phyloP scores from a whole-genome alignment of 2,329 filamentous ascomycete genomes.

The Cryphonectria naterciae region DNA sequence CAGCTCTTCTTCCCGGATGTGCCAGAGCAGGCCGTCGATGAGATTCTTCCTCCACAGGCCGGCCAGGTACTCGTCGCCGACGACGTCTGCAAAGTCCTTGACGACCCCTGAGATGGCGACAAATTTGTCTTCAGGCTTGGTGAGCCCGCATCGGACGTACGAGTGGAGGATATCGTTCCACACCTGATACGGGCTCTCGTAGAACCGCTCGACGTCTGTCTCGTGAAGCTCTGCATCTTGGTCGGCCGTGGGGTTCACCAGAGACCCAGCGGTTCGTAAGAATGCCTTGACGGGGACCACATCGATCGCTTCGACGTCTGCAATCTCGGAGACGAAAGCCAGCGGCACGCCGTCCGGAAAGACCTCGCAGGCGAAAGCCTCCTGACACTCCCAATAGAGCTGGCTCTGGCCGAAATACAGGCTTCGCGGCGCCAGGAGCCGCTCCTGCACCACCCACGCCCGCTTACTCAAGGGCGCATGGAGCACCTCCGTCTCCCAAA shows the following conservation, averaged over 20 bases:
- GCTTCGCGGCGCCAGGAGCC: conserved; percentile 17
- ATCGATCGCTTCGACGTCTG: neutral
- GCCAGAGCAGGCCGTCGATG: conserved; percentile 22
- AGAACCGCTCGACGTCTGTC: neutral
- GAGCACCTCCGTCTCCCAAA: conserved; percentile 21
- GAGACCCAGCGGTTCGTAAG: neutral
- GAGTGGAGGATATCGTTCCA: conserved; percentile 19
- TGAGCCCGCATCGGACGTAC: conserved; percentile 20
- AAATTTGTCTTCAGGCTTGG: conserved; percentile 16
- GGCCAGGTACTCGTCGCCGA: conserved; percentile 24
- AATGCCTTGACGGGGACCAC: conserved; percentile 13
- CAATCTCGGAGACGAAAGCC: neutral
- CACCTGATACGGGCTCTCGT: conserved; percentile 10
- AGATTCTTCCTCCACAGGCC: conserved; percentile 21
- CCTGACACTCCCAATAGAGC: conserved; percentile 25
- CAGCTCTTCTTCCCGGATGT: neutral
- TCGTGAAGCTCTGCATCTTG: too few relatives aligned
- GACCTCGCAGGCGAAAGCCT: conserved; percentile 21
- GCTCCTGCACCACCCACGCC: conserved; percentile 27
- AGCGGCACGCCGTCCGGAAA: conserved; percentile 2
- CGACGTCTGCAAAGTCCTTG: conserved; percentile 10
- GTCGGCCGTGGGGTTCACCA: neutral
- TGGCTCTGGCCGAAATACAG: conserved; percentile 21
- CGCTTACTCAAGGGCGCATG: conserved; percentile 15
- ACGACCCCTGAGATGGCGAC: conserved; percentile 24